Conservation (phyloP, 257 asterid genomes). For the Jacaranda copaia region DNA sequence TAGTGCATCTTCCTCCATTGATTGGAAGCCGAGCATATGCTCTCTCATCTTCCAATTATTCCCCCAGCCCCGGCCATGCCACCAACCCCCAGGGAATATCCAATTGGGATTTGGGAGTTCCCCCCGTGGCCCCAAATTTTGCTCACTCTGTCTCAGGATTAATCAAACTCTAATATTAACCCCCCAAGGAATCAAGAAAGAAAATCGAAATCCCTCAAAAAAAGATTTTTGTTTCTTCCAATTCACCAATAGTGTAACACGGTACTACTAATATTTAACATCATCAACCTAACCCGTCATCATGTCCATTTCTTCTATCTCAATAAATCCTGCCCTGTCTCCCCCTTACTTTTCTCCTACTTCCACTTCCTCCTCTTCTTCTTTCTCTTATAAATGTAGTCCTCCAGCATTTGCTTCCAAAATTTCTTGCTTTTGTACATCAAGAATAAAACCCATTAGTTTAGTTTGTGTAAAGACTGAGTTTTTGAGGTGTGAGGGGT, state of each 20-base stretch:
- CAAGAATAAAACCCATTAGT: conserved; percentile 40
- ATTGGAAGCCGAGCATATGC: conserved; percentile 54
- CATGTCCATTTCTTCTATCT: conserved; percentile 60
- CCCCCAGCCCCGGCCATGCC: conserved; percentile 12
- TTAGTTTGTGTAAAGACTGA: conserved; percentile 43
- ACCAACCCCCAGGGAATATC: conserved; percentile 46
- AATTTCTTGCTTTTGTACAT: conserved; percentile 40
- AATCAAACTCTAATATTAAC: conserved; percentile 7
- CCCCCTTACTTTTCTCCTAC: conserved; percentile 43
- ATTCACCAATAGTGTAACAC: background rate
- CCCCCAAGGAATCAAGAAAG: conserved; percentile 37
- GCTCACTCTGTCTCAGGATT: background rate
- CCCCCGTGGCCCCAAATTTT: conserved; percentile 39
- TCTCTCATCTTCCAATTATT: conserved; percentile 38
- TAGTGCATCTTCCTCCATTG: background rate
- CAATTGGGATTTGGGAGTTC: conserved; percentile 28
- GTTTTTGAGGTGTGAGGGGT: conserved; percentile 30
- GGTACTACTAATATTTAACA: conserved; percentile 35
- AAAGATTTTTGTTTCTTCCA: background rate
- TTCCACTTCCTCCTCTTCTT: conserved; percentile 25
- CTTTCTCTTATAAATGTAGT: background rate
- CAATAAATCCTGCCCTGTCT: conserved; percentile 53
- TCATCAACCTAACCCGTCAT: conserved; percentile 24
- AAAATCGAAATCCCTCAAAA: conserved; percentile 19
- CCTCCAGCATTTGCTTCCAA: conserved; percentile 30